Conservation (phyloP, 2,329 filamentous ascomycete species). For the Coniochaeta hoffmannii region DNA sequence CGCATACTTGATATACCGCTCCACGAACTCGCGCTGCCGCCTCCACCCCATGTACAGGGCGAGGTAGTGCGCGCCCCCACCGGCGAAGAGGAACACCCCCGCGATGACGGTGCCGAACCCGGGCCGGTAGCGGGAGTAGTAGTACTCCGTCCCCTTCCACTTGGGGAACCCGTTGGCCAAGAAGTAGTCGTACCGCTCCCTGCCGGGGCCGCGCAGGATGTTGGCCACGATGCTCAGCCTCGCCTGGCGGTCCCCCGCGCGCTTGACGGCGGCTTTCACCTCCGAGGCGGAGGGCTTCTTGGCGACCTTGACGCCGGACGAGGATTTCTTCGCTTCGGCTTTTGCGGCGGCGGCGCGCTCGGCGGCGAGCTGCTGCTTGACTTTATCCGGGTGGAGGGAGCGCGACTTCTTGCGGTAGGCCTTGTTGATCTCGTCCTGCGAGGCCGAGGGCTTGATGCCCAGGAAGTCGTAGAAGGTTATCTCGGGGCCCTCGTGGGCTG, state of each 20-base stretch:
- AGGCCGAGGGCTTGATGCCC: constrained; percentile 64
- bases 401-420: constrained; percentile 86
- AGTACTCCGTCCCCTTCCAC: constrained; percentile 98
- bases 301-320: constrained; percentile 56
- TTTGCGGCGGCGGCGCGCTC: constrained; percentile 52
- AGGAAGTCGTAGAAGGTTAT: constrained; percentile 94
- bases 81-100: constrained; percentile 74
- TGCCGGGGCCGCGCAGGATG: constrained; percentile 71
- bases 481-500: constrained; percentile 63
- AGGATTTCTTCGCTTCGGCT: constrained; percentile 43
- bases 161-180: constrained; percentile 84
- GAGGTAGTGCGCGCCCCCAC: constrained; percentile 81
- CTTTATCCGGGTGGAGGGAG: constrained; percentile 89
- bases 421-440: constrained; percentile 83
- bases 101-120: constrained; percentile 78
- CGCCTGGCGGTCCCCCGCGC: constrained; percentile 75
- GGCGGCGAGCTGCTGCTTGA: constrained; percentile 72
- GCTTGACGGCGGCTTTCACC: constrained; percentile 70
- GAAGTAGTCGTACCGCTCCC: constrained; percentile 93
- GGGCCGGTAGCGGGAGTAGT: constrained; percentile 89
- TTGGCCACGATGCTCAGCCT: constrained; percentile 78
- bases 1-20: constrained; percentile 85
- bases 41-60: constrained; percentile 81
- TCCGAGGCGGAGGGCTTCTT: constrained; percentile 69
- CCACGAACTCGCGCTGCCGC: constrained; percentile 83